Conservation (phyloP, 2,329 filamentous ascomycete species). For the Epichloe coenophiala region DNA sequence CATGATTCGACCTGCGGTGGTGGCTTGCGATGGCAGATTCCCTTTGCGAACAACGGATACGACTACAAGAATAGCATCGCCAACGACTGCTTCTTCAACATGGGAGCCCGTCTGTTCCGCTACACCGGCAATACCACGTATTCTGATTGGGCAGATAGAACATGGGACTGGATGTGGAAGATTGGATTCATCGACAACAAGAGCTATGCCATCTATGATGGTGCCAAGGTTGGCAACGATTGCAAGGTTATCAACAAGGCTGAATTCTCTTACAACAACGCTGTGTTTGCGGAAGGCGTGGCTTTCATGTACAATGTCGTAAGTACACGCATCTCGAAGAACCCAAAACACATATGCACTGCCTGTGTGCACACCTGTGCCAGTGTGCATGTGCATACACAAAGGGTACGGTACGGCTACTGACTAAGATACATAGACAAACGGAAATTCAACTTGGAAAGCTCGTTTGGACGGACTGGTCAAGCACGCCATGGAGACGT, state of each 20-base stretch:
- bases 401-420: not conserved
- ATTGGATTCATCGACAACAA: constrained; percentile 46
- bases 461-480: constrained; percentile 28
- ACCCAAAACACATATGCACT: no score
- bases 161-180: constrained; percentile 46
- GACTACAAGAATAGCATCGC: constrained; percentile 56
- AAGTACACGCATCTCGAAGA: constrained; percentile 9
- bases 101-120: constrained; percentile 54
- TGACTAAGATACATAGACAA: constrained; percentile 23
- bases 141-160: constrained; percentile 46
- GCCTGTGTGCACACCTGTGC: no score
- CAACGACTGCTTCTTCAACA: constrained; percentile 50
- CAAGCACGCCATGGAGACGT: constrained; percentile 25
- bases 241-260: constrained; percentile 41
- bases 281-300: constrained; percentile 42
- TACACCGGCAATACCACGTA: constrained; percentile 58
- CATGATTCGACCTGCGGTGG: constrained; percentile 41
- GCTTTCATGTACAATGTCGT: constrained; percentile 52
- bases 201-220: constrained; percentile 48
- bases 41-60: constrained; percentile 59
- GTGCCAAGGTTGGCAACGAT: constrained; percentile 35
- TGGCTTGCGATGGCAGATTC: constrained; percentile 68
- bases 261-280: constrained; percentile 50
- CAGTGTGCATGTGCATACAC: no score
- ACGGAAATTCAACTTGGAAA: constrained; percentile 37